phyloP scores from a whole-genome alignment of 2,329 filamentous ascomycete species.

The Gliomastix tumulicola region DNA sequence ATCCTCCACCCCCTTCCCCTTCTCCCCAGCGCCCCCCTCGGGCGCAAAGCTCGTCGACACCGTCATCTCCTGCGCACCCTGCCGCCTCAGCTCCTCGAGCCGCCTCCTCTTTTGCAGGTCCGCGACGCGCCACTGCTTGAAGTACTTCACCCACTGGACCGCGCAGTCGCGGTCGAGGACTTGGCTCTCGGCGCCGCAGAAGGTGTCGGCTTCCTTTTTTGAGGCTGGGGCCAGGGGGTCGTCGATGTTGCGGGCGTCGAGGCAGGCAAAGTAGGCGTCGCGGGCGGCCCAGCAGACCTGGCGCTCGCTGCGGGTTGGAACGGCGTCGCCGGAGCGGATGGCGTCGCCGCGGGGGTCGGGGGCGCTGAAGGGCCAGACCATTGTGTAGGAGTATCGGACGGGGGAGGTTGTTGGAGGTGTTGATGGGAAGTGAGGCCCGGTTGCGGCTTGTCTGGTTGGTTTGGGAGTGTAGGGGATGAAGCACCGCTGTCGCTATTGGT shows the following conservation, averaged over 20 bases:
- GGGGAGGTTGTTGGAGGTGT: too few relatives aligned
- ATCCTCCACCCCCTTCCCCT: constrained; percentile 24
- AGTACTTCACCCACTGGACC: constrained; percentile 93
- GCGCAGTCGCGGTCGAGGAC: constrained; percentile 83
- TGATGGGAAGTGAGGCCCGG: too few relatives aligned
- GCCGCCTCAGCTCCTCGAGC: constrained; percentile 64
- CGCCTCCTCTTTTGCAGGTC: constrained; percentile 81
- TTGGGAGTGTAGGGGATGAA: too few relatives aligned
- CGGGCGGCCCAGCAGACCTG: constrained; percentile 83
- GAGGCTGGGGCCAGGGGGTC: too few relatives aligned
- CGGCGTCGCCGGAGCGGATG: constrained; percentile 53
- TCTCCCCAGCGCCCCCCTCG: constrained; percentile 19
- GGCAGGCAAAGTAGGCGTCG: constrained; percentile 81
- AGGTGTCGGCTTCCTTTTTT: constrained; percentile 33
- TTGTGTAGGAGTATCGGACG: too few relatives aligned
- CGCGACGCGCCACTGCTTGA: constrained; percentile 93
- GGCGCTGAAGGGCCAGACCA: constrained; percentile 43
- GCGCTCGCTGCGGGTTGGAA: constrained; percentile 79
- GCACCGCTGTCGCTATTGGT: too few relatives aligned
- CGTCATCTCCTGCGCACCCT: constrained; percentile 60
- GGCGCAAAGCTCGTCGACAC: constrained; percentile 28
- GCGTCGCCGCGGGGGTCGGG: constrained; percentile 39
- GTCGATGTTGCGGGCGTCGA: constrained; percentile 75
- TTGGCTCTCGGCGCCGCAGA: constrained; percentile 30
- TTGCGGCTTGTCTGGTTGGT: too few relatives aligned